Conservation (phyloP, 768 basidiomycete species). For the Solioccasus polychromus region DNA sequence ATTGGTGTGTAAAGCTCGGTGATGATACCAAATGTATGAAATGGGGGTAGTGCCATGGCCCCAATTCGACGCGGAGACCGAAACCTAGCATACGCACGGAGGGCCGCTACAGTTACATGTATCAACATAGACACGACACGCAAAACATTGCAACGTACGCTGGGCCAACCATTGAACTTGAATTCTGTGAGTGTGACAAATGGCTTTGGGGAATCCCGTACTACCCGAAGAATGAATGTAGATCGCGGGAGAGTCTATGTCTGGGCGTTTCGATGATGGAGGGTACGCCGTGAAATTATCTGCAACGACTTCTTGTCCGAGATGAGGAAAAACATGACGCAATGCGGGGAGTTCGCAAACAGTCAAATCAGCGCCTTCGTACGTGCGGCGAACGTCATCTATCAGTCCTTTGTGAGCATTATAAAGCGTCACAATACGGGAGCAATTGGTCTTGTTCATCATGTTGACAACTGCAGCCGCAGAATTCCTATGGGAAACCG, state of each 20-base stretch:
- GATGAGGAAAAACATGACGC: constrained; percentile 32
- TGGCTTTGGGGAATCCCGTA: constrained; percentile 46
- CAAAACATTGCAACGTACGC: constrained; percentile 22
- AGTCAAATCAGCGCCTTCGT: background rate
- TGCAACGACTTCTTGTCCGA: constrained; percentile 14
- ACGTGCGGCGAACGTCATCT: constrained; percentile 6
- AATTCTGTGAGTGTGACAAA: constrained; percentile 32
- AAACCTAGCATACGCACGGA: no score
- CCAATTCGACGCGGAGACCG: constrained; percentile 11
- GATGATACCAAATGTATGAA: constrained; percentile 30
- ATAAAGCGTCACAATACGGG: constrained; percentile 10
- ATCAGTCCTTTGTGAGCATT: constrained; percentile 10
- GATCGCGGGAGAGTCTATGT: constrained; percentile 11
- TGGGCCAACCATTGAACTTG: constrained; percentile 34
- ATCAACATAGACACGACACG: background rate
- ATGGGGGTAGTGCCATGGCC: constrained; percentile 35
- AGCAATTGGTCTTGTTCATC: constrained; percentile 19
- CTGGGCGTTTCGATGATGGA: background rate
- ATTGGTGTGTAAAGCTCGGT: constrained; percentile 20
- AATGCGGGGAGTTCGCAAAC: constrained; percentile 18
- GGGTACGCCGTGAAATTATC: constrained; percentile 16
- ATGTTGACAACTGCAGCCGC: constrained; percentile 17
- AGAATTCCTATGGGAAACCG: constrained; percentile 22
- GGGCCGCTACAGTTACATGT: no score
- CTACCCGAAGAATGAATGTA: constrained; percentile 34